Evolutionary conservation across 2,329 filamentous ascomycete species (phyloP).

Genomic region (Gaeumannomyces tritici): DNA sequence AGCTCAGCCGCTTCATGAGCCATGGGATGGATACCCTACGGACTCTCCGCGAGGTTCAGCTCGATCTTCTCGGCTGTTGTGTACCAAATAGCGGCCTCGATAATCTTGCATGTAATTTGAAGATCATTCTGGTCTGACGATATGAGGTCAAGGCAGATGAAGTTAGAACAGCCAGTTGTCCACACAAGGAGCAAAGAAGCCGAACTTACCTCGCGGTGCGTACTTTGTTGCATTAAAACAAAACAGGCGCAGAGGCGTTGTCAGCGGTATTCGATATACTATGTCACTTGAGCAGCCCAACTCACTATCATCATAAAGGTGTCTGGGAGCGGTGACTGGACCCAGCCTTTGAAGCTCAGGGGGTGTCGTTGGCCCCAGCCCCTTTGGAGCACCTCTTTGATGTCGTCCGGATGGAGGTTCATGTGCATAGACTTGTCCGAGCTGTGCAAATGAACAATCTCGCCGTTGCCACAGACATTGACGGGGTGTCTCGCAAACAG

Average conservation of each 20-base stretch:
- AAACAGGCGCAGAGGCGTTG: neutral
- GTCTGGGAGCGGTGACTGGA: constrained; percentile 57
- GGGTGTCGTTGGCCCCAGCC: constrained; percentile 72
- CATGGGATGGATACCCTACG: neutral
- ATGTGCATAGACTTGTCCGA: constrained; percentile 71
- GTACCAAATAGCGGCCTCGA: constrained; percentile 67
- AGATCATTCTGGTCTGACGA: constrained; percentile 52
- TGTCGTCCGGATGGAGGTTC: constrained; percentile 71
- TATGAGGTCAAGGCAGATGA: too few species aligned
- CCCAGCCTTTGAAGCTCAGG: constrained; percentile 56
- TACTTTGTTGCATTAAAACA: constrained; percentile 31
- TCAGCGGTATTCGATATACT: neutral
- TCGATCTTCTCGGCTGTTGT: constrained; percentile 36
- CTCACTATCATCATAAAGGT: constrained; percentile 64
- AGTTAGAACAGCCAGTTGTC: too few species aligned
- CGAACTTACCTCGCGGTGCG: constrained; percentile 52
- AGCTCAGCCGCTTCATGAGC: neutral
- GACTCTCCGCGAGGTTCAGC: constrained; percentile 6
- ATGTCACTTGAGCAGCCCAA: neutral
- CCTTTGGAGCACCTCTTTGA: constrained; percentile 57
- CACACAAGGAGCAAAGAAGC: neutral
- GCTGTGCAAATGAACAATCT: constrained; percentile 72
- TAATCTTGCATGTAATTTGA: constrained; percentile 55
- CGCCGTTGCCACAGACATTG: constrained; percentile 66
- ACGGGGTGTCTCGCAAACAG: constrained; percentile 60